Conservation (phyloP, 768 basidiomycete species). For the Rhodotorula graminis region DNA sequence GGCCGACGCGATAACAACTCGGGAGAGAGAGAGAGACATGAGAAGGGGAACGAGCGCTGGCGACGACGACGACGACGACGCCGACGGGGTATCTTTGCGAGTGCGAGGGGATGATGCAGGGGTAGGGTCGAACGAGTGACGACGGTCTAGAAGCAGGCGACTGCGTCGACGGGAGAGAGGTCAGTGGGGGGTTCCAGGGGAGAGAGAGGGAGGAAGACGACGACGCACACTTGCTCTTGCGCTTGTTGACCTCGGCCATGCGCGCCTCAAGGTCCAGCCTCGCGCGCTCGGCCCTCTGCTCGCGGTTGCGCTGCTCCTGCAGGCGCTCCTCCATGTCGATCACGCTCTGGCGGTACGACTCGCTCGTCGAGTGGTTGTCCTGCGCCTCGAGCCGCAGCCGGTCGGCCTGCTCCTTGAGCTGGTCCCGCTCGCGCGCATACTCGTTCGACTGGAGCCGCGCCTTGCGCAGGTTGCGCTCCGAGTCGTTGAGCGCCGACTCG, state of each 20-base stretch:
- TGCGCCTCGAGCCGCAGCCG: constrained; percentile 67
- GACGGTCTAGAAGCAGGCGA: constrained; percentile 4
- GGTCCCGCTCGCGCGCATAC: constrained; percentile 77
- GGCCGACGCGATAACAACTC: no score
- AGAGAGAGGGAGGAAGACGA: background rate
- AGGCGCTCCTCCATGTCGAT: constrained; percentile 59
- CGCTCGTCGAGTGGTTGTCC: constrained; percentile 74
- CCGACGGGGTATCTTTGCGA: background rate
- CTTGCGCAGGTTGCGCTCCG: constrained; percentile 92
- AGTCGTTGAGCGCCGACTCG: constrained; percentile 79
- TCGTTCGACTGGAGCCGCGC: constrained; percentile 90
- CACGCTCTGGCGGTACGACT: constrained; percentile 56
- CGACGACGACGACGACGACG: no score
- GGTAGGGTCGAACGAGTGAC: background rate
- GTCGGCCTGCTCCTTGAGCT: constrained; percentile 61
- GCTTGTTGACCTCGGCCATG: constrained; percentile 75
- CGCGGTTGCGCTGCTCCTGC: constrained; percentile 76
- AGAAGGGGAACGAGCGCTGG: no score
- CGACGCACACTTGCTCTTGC: constrained; percentile 77
- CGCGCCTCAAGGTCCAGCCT: constrained; percentile 79
- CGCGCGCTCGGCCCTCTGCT: constrained; percentile 65
- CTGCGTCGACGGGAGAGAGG: background rate
- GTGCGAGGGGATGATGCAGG: background rate
- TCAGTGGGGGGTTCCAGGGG: background rate
- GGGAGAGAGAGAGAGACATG: no score